phyloP scores from a whole-genome alignment of 2,329 filamentous ascomycete species.

The Exophiala phaeomuriformis region DNA sequence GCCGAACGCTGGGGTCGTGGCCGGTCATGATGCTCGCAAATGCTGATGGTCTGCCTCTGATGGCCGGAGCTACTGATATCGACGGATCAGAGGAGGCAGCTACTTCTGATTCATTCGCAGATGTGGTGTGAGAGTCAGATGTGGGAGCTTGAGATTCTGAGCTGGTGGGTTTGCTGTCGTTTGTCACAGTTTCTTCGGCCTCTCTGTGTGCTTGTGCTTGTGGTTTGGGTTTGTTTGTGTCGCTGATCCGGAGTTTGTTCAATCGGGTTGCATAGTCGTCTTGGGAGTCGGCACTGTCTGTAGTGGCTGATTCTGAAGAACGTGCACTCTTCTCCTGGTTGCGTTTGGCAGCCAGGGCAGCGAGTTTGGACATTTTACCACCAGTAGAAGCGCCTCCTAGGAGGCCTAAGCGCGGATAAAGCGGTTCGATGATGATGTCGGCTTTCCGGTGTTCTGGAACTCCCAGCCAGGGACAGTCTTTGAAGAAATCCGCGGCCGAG shows the following conservation, averaged over 20 bases:
- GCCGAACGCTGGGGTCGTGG: constrained; percentile 2
- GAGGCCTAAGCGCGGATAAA: constrained; percentile 57
- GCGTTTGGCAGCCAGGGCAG: constrained; percentile 80
- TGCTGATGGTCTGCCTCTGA: constrained; percentile 21
- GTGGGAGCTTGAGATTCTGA: not conserved
- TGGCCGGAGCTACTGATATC: not conserved
- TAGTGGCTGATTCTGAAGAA: constrained; percentile 1
- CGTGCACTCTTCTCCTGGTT: constrained; percentile 56
- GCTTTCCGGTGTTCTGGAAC: constrained; percentile 60
- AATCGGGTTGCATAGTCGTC: constrained; percentile 22
- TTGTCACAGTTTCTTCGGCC: not conserved
- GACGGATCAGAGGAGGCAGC: not conserved
- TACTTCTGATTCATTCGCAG: not conserved
- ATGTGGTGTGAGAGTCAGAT: too few species aligned
- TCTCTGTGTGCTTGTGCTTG: not conserved
- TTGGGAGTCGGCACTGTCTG: not conserved
- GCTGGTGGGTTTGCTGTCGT: not conserved
- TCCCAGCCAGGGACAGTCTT: constrained; percentile 77
- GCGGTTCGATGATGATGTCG: constrained; percentile 54
- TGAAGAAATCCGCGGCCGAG: constrained; percentile 59
- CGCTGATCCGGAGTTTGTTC: constrained; percentile 28
- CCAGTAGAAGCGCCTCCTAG: constrained; percentile 66
- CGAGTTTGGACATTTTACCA: constrained; percentile 78
- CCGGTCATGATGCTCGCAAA: constrained; percentile 26
- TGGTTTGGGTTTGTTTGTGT: constrained; percentile 1